Conservation (phyloP, 2,329 filamentous ascomycete genomes). For the Aspergillus intermedius region DNA sequence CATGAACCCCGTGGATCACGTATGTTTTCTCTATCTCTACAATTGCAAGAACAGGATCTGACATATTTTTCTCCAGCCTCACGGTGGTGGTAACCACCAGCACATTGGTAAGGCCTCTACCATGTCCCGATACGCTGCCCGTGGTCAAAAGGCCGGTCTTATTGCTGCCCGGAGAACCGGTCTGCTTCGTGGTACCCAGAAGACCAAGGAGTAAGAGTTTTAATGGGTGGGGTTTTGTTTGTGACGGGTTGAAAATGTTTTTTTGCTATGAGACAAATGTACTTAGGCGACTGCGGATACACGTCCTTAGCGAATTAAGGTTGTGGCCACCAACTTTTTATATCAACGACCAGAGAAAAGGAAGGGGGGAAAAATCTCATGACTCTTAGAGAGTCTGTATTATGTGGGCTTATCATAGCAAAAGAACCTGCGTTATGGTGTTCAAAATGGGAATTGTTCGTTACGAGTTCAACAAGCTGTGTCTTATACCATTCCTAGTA, state of each 20-base stretch:
- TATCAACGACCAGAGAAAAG: conserved; percentile 20
- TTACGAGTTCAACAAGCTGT: background rate
- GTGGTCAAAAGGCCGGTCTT: conserved; percentile 99
- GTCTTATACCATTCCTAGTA: too few species aligned
- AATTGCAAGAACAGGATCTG: conserved; percentile 8
- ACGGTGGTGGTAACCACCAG: conserved; percentile 99
- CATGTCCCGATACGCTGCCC: conserved; percentile 94
- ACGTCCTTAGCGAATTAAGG: conserved; percentile 36
- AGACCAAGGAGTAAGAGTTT: conserved; percentile 88
- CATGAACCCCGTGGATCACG: conserved; percentile 99
- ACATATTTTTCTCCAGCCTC: conserved; percentile 47
- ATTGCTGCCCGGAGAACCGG: conserved; percentile 99
- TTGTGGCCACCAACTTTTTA: conserved; percentile 33
- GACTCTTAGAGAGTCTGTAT: background rate
- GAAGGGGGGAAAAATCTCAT: background rate
- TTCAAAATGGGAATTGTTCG: background rate
- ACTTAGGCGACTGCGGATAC: conserved; percentile 36
- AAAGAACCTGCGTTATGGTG: background rate
- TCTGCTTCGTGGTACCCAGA: conserved; percentile 99
- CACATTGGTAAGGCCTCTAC: conserved; percentile 99
- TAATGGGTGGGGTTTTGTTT: conserved; percentile 58
- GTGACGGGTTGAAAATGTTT: conserved; percentile 36
- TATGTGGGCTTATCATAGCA: background rate
- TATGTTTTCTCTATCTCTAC: conserved; percentile 33
- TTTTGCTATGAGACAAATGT: conserved; percentile 38